Conservation (phyloP, 2,329 filamentous ascomycete genomes). For the Curvularia lunata region DNA sequence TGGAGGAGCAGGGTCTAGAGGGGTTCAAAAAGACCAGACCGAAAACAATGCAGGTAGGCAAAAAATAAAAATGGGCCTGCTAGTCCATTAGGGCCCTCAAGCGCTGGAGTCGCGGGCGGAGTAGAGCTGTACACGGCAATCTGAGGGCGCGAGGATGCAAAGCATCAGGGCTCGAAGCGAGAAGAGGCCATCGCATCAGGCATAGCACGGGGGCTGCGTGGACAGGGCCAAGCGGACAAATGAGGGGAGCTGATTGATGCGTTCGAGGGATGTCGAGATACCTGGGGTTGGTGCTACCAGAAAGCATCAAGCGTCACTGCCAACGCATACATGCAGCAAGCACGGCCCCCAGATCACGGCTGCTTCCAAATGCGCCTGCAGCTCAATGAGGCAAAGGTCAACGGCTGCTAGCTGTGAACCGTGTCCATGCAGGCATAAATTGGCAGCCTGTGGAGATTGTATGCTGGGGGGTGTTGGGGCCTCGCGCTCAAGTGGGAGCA, state of each 20-base stretch:
- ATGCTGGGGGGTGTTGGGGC: slow-evolving; percentile 14
- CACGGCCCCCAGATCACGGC: slow-evolving; percentile 47
- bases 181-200: slow-evolving; percentile 40
- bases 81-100: slow-evolving; percentile 33
- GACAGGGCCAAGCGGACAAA: slow-evolving; percentile 29
- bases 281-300: slow-evolving; percentile 48
- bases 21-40: slow-evolving; percentile 35
- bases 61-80: slow-evolving; percentile 34
- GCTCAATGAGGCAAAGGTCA: slow-evolving; percentile 44
- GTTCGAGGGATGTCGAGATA: slow-evolving; percentile 43
- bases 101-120: slow-evolving; percentile 49
- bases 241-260: slow-evolving; percentile 43
- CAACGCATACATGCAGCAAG: slow-evolving; percentile 44
- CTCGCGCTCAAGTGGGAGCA: slow-evolving; percentile 23
- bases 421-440: slow-evolving; percentile 43
- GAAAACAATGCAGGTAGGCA: slow-evolving; percentile 19
- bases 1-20: slow-evolving; percentile 26
- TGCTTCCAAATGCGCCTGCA: slow-evolving; percentile 34
- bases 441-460: slow-evolving; percentile 39
- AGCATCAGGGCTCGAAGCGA: slow-evolving; percentile 44
- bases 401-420: slow-evolving; percentile 46
- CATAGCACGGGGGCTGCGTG: slow-evolving; percentile 43
- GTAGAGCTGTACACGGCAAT: slow-evolving; percentile 45
- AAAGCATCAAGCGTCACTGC: slow-evolving; percentile 29
- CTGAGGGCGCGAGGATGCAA: slow-evolving; percentile 41